Conservation (phyloP, 2,329 filamentous ascomycete genomes). For the Neoarthrinium moseri region DNA sequence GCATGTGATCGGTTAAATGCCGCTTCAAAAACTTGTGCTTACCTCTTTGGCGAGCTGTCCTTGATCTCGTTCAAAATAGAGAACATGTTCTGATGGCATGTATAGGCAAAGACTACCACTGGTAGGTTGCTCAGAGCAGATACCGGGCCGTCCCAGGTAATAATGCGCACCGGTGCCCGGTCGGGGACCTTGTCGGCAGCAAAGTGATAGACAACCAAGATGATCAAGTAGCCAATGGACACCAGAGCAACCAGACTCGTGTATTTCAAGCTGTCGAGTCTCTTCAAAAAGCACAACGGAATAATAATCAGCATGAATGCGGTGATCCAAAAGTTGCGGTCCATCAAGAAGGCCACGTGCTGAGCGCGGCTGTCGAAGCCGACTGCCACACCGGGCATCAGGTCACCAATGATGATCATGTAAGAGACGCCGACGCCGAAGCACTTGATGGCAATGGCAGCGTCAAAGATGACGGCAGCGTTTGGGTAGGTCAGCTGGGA, state of each 20-base stretch:
- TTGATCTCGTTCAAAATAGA: slow-evolving; percentile 94
- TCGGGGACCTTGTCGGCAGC: slow-evolving; percentile 73
- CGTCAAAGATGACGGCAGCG: slow-evolving; percentile 91
- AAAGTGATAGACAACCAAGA: slow-evolving; percentile 93
- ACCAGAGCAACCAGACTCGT: slow-evolving; percentile 89
- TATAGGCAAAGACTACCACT: slow-evolving; percentile 98
- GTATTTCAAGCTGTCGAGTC: slow-evolving; percentile 94
- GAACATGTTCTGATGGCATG: slow-evolving; percentile 99
- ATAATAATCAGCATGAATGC: slow-evolving; percentile 97
- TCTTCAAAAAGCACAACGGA: slow-evolving; percentile 85
- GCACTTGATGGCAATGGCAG: slow-evolving; percentile 94
- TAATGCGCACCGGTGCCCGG: slow-evolving; percentile 70
- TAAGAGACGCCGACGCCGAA: slow-evolving; percentile 98
- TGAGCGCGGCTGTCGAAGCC: slow-evolving; percentile 70
- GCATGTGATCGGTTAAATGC: no score
- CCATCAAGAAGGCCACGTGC: slow-evolving; percentile 72
- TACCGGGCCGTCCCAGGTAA: slow-evolving; percentile 77
- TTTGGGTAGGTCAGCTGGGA: slow-evolving; percentile 97
- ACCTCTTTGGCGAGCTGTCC: slow-evolving; percentile 69
- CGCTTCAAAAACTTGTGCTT: no score
- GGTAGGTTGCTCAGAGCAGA: slow-evolving; percentile 82
- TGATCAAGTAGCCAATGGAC: slow-evolving; percentile 90
- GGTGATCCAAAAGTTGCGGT: slow-evolving; percentile 96
- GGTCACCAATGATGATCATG: slow-evolving; percentile 95
- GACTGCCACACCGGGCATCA: slow-evolving; percentile 91